Conservation (phyloP, 306 rosid species). For the Boehmeria nivea region DNA sequence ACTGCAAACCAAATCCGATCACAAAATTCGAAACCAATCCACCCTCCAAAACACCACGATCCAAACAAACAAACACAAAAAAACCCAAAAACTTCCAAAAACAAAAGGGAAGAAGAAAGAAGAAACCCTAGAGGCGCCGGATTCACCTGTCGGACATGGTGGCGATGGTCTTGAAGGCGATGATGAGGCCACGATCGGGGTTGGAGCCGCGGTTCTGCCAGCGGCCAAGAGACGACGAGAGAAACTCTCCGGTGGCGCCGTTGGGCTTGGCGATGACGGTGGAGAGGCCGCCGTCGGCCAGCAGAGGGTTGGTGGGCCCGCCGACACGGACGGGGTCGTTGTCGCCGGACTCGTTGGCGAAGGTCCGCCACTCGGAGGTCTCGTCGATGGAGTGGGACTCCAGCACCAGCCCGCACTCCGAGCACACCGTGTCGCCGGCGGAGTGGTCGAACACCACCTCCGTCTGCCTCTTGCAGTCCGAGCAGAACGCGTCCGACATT, state of each 20-base stretch:
- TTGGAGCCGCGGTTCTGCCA: slow-evolving; percentile 98
- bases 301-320: slow-evolving; percentile 77
- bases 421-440: slow-evolving; percentile 86
- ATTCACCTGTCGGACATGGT: slow-evolving; percentile 89
- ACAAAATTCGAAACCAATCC: background rate
- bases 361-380: slow-evolving; percentile 88
- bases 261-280: slow-evolving; percentile 88
- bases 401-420: slow-evolving; percentile 87
- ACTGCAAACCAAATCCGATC: background rate
- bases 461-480: slow-evolving; percentile 86
- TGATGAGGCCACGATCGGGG: slow-evolving; percentile 82
- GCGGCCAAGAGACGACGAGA: slow-evolving; percentile 79
- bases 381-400: slow-evolving; percentile 96
- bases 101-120: no score
- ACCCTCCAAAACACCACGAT: background rate
- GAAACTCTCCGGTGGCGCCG: slow-evolving; percentile 71
- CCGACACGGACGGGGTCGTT: slow-evolving; percentile 98
- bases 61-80: slow-evolving; percentile 1
- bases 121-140: background rate
- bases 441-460: slow-evolving; percentile 94
- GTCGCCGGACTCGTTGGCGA: slow-evolving; percentile 92
- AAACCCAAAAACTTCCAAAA: background rate
- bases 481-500: slow-evolving; percentile 85
- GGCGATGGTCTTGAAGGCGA: slow-evolving; percentile 85
- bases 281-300: slow-evolving; percentile 82